Evolutionary conservation across 345 rosid species (phyloP), one percentile per base, ranked within the genome.

Genomic region (Citrus inodora): DNA sequence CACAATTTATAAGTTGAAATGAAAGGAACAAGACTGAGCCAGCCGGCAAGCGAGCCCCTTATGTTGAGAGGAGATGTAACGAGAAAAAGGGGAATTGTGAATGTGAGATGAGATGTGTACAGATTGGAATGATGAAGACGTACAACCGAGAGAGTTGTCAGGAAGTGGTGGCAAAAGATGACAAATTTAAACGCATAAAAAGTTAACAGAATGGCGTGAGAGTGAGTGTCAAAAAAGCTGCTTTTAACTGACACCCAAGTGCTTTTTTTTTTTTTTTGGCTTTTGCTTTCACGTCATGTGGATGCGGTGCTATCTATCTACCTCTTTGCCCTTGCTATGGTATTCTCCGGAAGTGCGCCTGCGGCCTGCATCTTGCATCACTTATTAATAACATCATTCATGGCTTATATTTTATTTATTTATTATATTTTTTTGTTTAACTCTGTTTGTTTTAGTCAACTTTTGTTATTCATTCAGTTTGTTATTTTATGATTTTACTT

Each of bases 51-150:
- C 51, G 13, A 11, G 14, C 51, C 51, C 17, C 17, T 46, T 46
- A 11, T 3, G 51, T 4, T 3, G 17, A 11, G 51, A 46, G 51
- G 65, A 60, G 65, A 60, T 27, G 10, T 14, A 60, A 4, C 3
- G 17, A 9, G 67, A 62, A 7, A 62, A 33, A 62, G 32, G 30
- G 1, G 0, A 33, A 28, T 7, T 64, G 40, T 5, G 40, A 35
- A 64, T 5, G 68, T 30, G 68, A 17, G 58, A 17, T 17, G 58
- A 53, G 58, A 64, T 64, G 68, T 21, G 68, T 32, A 64, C 40
- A 64, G 40, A 64, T 64, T 64, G 40, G 68, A 64, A 32, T 64
- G 68, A 64, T 32, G 68, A 64, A 64, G 68, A 64, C n/a, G 40
- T 7, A 30, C 17, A 17, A 32, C 38, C 38, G n/a, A 64, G 19